phyloP scores from a whole-genome alignment of 495 filamentous ascomycete genomes.

The Umbilicaria muhlenbergii region DNA sequence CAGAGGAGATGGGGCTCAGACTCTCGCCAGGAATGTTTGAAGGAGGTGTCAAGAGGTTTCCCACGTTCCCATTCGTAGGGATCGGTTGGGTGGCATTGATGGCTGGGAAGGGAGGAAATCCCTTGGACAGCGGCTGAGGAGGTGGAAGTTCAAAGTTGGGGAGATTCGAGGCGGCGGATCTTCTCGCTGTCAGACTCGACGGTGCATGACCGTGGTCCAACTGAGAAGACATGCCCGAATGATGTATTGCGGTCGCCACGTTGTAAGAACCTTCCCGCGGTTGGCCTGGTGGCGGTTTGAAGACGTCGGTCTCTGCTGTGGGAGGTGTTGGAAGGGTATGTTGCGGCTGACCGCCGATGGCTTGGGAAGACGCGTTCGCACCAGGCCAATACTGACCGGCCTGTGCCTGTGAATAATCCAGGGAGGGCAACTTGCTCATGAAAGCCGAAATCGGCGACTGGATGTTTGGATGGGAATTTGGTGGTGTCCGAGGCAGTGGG shows the following conservation, averaged over 20 bases:
- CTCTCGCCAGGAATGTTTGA: conserved; percentile 47
- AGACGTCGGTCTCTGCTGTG: conserved; percentile 23
- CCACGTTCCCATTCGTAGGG: conserved; percentile 33
- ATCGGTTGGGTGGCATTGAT: conserved; percentile 28
- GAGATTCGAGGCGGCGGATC: conserved; percentile 43
- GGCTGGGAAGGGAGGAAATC: conserved; percentile 20
- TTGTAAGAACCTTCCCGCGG: conserved; percentile 15
- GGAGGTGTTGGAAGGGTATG: conserved; percentile 18
- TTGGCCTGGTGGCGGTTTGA: conserved; percentile 13
- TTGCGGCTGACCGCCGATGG: conserved; percentile 10
- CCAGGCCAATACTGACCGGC: conserved; percentile 15
- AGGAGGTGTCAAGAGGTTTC: conserved; percentile 47
- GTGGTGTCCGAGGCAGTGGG: neutral
- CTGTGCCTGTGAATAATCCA: conserved; percentile 11
- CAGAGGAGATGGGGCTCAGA: conserved; percentile 42
- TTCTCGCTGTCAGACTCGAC: conserved; percentile 39
- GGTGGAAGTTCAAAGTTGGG: conserved; percentile 49
- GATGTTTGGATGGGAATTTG: conserved; percentile 1
- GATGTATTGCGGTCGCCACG: conserved; percentile 30
- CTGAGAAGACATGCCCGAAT: conserved; percentile 29
- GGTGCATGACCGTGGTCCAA: conserved; percentile 26
- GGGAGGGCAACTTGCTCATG: conserved; percentile 14
- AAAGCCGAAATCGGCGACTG: conserved; percentile 2
- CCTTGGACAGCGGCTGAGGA: conserved; percentile 21
- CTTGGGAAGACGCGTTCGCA: conserved; percentile 11